A percentile compares a stretch with the other conserved stretches of the same genome.
Conservation (phyloP, 179 eudicot genomes). For the Camellia oleifera region DNA sequence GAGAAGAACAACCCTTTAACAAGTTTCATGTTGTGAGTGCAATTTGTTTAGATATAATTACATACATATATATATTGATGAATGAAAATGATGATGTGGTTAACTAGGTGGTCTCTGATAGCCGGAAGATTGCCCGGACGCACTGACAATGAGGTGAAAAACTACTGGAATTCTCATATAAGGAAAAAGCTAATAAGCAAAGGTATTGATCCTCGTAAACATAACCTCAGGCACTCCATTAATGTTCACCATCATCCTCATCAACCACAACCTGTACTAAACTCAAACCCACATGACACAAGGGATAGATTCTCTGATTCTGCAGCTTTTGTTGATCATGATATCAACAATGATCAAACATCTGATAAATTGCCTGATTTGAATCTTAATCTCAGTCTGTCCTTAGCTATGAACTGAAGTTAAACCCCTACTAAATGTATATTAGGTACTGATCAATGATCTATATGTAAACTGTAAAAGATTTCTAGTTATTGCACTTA, state of each 20-base stretch:
- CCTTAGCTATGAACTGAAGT: no score
- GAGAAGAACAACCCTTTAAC: no score
- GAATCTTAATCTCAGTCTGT: conserved; percentile 4
- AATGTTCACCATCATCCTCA: background rate
- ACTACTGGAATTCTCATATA: conserved; percentile 21
- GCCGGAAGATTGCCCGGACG: conserved; percentile 15
- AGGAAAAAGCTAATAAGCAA: conserved; percentile 9
- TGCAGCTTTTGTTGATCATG: no score
- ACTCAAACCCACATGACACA: no score
- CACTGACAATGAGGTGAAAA: conserved; percentile 20
- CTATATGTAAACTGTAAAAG: no score
- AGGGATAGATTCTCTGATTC: no score
- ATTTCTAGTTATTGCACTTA: no score
- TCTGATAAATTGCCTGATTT: conserved; percentile 11
- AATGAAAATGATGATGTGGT: background rate
- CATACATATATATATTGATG: no score
- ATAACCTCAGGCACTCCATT: background rate
- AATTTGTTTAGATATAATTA: no score
- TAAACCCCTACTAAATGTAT: background rate
- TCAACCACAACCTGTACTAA: background rate
- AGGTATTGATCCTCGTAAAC: conserved; percentile 11
- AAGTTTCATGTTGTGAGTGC: no score
- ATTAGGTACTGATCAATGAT: no score
- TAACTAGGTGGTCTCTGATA: conserved; percentile 18
- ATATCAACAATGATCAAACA: background rate